Evolutionary conservation across 176 grass and related monocot genomes (phyloP).

Genomic region (Oryza longistaminata): DNA sequence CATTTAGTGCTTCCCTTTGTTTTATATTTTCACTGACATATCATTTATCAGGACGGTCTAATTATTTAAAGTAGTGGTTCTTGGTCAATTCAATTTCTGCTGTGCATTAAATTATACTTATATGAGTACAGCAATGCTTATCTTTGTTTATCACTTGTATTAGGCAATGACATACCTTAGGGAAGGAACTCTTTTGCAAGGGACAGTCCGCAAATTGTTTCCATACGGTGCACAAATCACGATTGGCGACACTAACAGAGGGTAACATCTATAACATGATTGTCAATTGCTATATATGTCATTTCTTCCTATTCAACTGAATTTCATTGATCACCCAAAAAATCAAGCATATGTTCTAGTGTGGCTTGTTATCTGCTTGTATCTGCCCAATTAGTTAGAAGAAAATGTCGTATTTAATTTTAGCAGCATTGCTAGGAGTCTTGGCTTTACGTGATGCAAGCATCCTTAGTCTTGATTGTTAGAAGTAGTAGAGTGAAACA

Average conservation of each 20-base stretch:
- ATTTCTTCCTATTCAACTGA: conserved; percentile 30
- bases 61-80: background rate
- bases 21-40: background rate
- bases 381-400: conserved; percentile 2
- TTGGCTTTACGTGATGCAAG: background rate
- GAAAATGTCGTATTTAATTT: conserved; percentile 3
- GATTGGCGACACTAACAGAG: conserved; percentile 77
- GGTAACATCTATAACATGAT: conserved; percentile 45
- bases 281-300: background rate
- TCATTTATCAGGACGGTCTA: background rate
- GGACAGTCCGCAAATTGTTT: conserved; percentile 71
- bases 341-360: background rate
- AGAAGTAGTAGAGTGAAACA: background rate
- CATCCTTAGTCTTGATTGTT: background rate
- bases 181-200: conserved; percentile 83
- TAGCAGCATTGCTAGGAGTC: background rate
- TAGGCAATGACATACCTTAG: conserved; percentile 70
- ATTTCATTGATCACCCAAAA: background rate
- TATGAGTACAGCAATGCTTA: background rate
- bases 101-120: background rate
- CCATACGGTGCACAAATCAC: conserved; percentile 80
- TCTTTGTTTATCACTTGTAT: conserved; percentile 24
- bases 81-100: background rate
- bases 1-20: background rate
- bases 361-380: background rate